Evolutionary conservation across 2,329 filamentous ascomycete genomes (phyloP), one percentile per base, ranked within the genome.

Genomic region (Trichoderma sp.): DNA sequence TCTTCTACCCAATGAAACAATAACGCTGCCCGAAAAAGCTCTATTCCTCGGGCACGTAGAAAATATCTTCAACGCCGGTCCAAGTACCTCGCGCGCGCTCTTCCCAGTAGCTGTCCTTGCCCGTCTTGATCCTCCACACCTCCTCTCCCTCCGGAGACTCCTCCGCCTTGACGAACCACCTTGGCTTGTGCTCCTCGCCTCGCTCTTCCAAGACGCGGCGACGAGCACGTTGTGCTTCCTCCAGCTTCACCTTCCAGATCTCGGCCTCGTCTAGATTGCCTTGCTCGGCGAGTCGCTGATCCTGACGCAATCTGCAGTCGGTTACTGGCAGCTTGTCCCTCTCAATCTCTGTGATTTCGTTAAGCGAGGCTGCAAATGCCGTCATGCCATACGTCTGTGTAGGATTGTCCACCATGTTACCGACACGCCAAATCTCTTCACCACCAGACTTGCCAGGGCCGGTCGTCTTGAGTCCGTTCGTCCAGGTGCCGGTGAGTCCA

Each of bases 91-190:
- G 86, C 3, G 83, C 85, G 69, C 94, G 86, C 79, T 92, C 90
- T 76, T 97, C 94, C 95, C 95, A 99, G 80, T 99, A 99, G 9
- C 92, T 90, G 19, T 96, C 93, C 79, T 90, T 93, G 22, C 93
- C 93, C 3, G 83, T 83, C 81, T 90, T 95, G 70, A 97, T 78
- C 74, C 88, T 86, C 92, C 92, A 92, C 12, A 90, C 83, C 75
- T 91, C 89, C 75, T 91, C 89, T 4, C 85, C 86, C 57, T 86
- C 84, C 15, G 81, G 80, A 2, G 80, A 81, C 27, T 85, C 83
- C n/a, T 84, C 83, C 9, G 91, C 88, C 79, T 86, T 90, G 63
- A 89, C 86, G 76, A 99, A 99, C 93, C 94, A 99, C 72, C 87
- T 85, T 6, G 95, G 92, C 72, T 82, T 86, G 84, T 94, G 90